Percentiles rank a stretch among this genome's conserved stretches.
These are phyloP conservation scores for Secale cereale DNA, from an alignment of 176 grass and related monocot genomes.

Conservation along the genomic window DNA sequence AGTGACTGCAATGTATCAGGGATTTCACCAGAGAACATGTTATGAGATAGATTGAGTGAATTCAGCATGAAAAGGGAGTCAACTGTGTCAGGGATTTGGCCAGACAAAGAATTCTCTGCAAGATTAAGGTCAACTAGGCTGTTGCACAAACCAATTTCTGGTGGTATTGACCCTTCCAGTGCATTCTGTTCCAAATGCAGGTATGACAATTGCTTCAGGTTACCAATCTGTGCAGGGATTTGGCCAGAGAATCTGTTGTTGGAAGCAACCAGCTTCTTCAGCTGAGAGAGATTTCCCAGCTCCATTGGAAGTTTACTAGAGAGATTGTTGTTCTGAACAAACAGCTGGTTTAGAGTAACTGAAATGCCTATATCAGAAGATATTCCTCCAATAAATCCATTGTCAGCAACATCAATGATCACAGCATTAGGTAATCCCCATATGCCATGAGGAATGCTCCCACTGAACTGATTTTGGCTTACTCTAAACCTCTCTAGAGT, in stretches of 20 bases:
- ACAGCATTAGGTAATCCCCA: conserved; percentile 84
- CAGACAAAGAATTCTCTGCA: conserved; percentile 63
- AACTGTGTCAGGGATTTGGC: conserved; percentile 49
- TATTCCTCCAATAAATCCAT: conserved; percentile 59
- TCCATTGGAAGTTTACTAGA: conserved; percentile 60
- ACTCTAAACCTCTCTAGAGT: conserved; percentile 85
- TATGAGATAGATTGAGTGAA: conserved; percentile 82
- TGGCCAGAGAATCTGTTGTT: conserved; percentile 71
- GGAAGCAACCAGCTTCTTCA: conserved; percentile 68
- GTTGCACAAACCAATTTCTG: conserved; percentile 53
- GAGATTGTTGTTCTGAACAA: conserved; percentile 80
- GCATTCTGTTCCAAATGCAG: conserved; percentile 73
- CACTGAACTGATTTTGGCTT: conserved; percentile 73
- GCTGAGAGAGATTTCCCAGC: conserved; percentile 49
- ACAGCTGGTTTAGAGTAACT: conserved; percentile 60
- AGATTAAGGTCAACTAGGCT: conserved; percentile 72
- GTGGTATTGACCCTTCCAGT: conserved; percentile 55
- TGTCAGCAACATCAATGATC: conserved; percentile 87
- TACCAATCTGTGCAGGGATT: conserved; percentile 56
- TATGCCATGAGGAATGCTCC: conserved; percentile 46
- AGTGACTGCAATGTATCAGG: conserved; percentile 56
- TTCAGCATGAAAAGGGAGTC: conserved; percentile 43
- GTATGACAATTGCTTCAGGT: conserved; percentile 66
- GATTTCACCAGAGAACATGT: conserved; percentile 64
- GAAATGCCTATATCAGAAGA: conserved; percentile 74